A percentile compares a stretch with the other conserved stretches of the same genome.
Conservation (phyloP, 306 rosid species). For the Cicer pinnatifidum region DNA sequence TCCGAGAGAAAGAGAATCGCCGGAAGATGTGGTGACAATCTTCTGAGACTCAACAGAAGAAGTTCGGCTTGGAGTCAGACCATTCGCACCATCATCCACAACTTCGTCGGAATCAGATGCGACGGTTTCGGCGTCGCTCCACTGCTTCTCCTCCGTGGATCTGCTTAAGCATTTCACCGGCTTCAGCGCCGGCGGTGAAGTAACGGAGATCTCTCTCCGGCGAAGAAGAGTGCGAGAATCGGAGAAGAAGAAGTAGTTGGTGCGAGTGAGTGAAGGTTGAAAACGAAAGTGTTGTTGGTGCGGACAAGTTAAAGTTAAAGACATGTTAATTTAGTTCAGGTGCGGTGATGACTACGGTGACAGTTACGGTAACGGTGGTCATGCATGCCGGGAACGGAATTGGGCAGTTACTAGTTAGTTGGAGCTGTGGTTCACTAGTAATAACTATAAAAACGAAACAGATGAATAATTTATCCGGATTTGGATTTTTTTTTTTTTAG, state of each 20-base stretch:
- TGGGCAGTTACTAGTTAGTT: conserved; percentile 36
- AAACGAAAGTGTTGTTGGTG: conserved; percentile 56
- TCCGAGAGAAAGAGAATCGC: conserved; percentile 78
- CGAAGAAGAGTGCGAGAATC: conserved; percentile 45
- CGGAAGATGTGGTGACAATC: conserved; percentile 49
- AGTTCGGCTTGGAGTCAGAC: conserved; percentile 25
- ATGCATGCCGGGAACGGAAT: conserved; percentile 50
- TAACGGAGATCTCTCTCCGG: conserved; percentile 43
- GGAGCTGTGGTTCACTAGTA: conserved; percentile 25
- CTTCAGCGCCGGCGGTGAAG: conserved; percentile 40
- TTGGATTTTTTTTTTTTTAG: background rate
- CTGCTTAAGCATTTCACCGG: conserved; percentile 56
- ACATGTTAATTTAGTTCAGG: conserved; percentile 49
- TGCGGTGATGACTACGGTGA: conserved; percentile 3
- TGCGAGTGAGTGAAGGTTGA: conserved; percentile 47
- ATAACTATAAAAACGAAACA: conserved; percentile 45
- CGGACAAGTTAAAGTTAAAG: conserved; percentile 58
- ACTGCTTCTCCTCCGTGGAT: conserved; percentile 70
- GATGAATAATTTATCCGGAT: conserved; percentile 32
- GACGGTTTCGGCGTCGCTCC: conserved; percentile 54
- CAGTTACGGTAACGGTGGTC: conserved; percentile 44
- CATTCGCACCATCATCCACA: conserved; percentile 25
- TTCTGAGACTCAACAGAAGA: conserved; percentile 48
- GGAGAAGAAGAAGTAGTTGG: conserved; percentile 55
- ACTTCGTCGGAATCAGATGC: conserved; percentile 44